phyloP scores from a whole-genome alignment of 225 moss, liverwort and hornwort genomes.

The Antitrichia curtipendula region DNA sequence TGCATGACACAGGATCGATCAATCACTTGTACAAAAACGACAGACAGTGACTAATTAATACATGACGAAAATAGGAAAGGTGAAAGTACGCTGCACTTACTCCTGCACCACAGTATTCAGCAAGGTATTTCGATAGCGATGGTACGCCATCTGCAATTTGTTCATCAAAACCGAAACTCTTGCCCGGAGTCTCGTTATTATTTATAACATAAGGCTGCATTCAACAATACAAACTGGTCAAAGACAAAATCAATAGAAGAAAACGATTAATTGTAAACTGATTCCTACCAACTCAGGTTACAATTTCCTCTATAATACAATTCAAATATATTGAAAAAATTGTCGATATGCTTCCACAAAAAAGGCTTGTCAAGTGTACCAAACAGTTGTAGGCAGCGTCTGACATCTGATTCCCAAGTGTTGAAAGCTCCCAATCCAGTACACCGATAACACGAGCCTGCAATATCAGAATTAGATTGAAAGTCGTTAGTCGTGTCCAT shows the following conservation, averaged over 20 bases:
- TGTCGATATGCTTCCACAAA: background rate
- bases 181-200: background rate
- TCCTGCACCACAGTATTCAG: constrained; percentile 56
- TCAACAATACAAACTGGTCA: background rate
- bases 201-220: constrained; percentile 66
- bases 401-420: constrained; percentile 95
- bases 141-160: constrained; percentile 54
- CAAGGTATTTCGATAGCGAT: constrained; percentile 46
- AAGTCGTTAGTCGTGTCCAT: background rate
- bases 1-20: background rate
- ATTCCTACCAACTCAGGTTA: background rate
- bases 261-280: background rate
- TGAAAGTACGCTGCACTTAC: constrained; percentile 28
- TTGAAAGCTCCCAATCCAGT: constrained; percentile 92
- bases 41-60: background rate
- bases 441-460: constrained; percentile 86
- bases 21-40: background rate
- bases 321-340: background rate
- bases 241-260: background rate
- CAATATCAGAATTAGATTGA: background rate
- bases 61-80: background rate
- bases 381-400: constrained; percentile 84
- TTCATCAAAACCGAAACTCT: constrained; percentile 19
- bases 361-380: constrained; percentile 24
- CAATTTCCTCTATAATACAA: background rate